Evolutionary conservation across 2,329 filamentous ascomycete species (phyloP).

Genomic region (Monosporascus sp.): DNA sequence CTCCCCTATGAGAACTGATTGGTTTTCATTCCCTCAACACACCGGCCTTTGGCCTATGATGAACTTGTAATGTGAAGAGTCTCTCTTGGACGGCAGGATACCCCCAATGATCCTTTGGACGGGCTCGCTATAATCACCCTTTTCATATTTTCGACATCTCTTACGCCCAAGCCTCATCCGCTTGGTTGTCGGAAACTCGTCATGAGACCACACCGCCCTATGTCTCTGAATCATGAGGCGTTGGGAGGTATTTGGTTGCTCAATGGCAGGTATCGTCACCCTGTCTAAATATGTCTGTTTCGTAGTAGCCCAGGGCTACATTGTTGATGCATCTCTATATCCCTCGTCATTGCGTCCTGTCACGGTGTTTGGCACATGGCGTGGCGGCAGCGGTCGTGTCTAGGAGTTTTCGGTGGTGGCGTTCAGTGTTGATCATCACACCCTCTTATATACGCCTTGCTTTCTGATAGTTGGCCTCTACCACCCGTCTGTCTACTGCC

Average conservation of each 20-base stretch:
- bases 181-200: not conserved
- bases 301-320: constrained; percentile 14
- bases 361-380: constrained; percentile 11
- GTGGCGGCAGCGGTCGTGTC: constrained; percentile 11
- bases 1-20: constrained; percentile 23
- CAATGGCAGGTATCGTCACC: constrained; percentile 3
- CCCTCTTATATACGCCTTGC: constrained; percentile 3
- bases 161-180: not conserved
- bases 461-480: not conserved
- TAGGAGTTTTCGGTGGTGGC: constrained; percentile 15
- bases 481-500: not conserved
- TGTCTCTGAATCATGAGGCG: constrained; percentile 9
- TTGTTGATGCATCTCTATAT: constrained; percentile 16
- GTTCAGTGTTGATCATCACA: constrained; percentile 11
- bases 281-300: constrained; percentile 2
- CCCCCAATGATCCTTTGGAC: not conserved
- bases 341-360: constrained; percentile 1
- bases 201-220: constrained; percentile 4
- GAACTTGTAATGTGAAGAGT: constrained; percentile 7
- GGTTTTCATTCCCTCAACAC: constrained; percentile 2
- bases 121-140: not conserved
- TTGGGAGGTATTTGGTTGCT: constrained; percentile 4
- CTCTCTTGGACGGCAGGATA: constrained; percentile 1
- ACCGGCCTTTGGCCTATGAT: constrained; percentile 3
- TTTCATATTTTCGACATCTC: not conserved